Evolutionary conservation across 257 asterid species (phyloP).

Genomic region (Linderniella brevidens): DNA sequence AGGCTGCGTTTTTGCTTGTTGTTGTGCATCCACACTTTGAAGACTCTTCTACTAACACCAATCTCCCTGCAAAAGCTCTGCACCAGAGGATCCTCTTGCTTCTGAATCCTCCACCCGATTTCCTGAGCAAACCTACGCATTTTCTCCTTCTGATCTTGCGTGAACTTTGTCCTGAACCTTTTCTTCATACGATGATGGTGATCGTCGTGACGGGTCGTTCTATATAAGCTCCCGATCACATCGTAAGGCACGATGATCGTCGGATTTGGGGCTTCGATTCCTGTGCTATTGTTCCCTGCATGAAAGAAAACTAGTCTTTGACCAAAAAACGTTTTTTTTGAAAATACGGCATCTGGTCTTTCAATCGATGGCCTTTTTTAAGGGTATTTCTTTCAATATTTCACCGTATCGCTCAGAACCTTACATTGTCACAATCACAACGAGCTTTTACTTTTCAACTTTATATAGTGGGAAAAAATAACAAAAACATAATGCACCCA

Average conservation of each 20-base stretch:
- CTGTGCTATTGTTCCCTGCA: constrained; percentile 51
- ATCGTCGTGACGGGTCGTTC: constrained; percentile 12
- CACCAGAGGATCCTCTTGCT: constrained; percentile 65
- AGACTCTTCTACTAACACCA: constrained; percentile 65
- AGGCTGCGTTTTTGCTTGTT: constrained; percentile 59
- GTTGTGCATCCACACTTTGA: constrained; percentile 95
- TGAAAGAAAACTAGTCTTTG: neutral
- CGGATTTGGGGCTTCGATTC: constrained; percentile 14
- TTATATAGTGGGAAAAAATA: no score
- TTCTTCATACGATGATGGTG: constrained; percentile 49
- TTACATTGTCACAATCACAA: no score
- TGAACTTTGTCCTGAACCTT: constrained; percentile 71
- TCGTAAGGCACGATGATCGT: constrained; percentile 21
- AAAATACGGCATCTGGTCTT: no score
- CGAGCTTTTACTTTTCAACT: no score
- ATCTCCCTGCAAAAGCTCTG: constrained; percentile 70
- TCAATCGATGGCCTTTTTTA: no score
- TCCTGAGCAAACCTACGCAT: constrained; percentile 68
- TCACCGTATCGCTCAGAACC: no score
- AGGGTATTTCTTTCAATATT: no score
- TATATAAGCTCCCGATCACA: constrained; percentile 42
- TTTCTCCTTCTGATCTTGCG: constrained; percentile 77
- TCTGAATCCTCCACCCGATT: constrained; percentile 83
- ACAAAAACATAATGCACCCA: no score
- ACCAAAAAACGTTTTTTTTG: constrained; percentile 11